These are phyloP conservation scores for Exophiala sp. DNA, from an alignment of 2,329 filamentous ascomycete species.

Conservation along the genomic window DNA sequence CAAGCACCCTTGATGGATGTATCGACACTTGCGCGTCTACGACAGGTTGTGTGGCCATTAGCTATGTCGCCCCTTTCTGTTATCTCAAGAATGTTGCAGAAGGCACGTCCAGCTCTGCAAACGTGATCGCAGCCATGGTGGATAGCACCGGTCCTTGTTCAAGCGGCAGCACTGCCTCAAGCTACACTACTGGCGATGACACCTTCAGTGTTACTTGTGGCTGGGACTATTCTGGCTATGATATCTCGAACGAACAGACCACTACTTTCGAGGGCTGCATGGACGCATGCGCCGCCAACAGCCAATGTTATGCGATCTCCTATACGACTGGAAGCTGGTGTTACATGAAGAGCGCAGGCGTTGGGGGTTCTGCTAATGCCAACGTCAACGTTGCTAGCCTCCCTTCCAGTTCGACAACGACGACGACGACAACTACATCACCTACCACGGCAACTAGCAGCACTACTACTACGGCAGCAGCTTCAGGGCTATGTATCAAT, in stretches of 20 bases:
- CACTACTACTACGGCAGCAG: neutral
- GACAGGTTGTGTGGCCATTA: neutral
- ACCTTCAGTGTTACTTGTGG: neutral
- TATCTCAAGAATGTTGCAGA: neutral
- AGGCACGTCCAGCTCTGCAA: neutral
- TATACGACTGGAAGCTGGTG: neutral
- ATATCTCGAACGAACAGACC: neutral
- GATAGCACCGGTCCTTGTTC: neutral
- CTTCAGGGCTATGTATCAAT: no score
- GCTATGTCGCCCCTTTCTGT: neutral
- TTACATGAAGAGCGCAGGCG: neutral
- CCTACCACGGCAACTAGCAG: neutral
- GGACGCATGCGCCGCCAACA: neutral
- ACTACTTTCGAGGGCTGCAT: neutral
- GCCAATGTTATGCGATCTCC: neutral
- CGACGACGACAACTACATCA: neutral
- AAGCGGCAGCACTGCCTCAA: neutral
- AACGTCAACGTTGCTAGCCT: neutral
- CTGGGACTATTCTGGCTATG: neutral
- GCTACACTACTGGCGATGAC: neutral
- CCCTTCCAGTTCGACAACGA: neutral
- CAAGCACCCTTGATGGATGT: neutral
- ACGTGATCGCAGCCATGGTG: neutral
- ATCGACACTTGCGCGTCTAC: neutral
- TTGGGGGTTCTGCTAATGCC: neutral